A percentile compares a stretch with the other conserved stretches of the same genome.
Evolutionary conservation across 257 asterid species (phyloP).

Genomic region (Lycium ferocissimum): DNA sequence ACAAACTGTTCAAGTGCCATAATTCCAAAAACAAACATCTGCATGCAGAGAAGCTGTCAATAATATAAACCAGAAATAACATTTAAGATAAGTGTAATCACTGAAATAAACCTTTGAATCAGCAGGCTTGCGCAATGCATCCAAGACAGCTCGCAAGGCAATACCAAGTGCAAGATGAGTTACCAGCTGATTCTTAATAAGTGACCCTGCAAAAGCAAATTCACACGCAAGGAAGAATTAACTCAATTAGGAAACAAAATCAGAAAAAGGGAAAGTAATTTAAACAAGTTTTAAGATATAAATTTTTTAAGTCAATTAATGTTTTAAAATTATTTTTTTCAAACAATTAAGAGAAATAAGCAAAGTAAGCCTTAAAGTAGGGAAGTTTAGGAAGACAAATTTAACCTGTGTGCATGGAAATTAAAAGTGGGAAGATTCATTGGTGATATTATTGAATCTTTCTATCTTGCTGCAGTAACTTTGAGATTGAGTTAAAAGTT

Average conservation of each 20-base stretch:
- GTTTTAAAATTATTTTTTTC: neutral
- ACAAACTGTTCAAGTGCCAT: slow-evolving; percentile 90
- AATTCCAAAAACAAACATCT: slow-evolving; percentile 97
- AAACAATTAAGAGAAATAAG: neutral
- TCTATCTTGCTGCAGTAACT: neutral
- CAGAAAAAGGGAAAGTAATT: neutral
- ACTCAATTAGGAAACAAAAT: neutral
- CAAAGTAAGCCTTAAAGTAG: neutral
- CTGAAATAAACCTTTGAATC: slow-evolving; percentile 75
- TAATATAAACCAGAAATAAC: slow-evolving; percentile 32
- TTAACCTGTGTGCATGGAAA: neutral
- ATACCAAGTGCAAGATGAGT: slow-evolving; percentile 89
- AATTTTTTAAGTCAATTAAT: neutral
- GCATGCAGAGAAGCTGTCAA: slow-evolving; percentile 41
- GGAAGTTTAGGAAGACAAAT: neutral
- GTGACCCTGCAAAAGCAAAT: slow-evolving; percentile 64
- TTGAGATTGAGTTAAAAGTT: neutral
- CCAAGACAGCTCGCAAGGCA: slow-evolving; percentile 93
- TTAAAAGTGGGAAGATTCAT: neutral
- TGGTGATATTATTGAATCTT: neutral
- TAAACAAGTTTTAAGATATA: neutral
- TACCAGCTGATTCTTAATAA: slow-evolving; percentile 95
- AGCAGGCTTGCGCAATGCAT: slow-evolving; percentile 91
- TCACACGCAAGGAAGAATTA: neutral
- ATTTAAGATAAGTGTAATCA: neutral